phyloP scores from a whole-genome alignment of 495 filamentous ascomycete species.

The Aspergillus nanangensis region DNA sequence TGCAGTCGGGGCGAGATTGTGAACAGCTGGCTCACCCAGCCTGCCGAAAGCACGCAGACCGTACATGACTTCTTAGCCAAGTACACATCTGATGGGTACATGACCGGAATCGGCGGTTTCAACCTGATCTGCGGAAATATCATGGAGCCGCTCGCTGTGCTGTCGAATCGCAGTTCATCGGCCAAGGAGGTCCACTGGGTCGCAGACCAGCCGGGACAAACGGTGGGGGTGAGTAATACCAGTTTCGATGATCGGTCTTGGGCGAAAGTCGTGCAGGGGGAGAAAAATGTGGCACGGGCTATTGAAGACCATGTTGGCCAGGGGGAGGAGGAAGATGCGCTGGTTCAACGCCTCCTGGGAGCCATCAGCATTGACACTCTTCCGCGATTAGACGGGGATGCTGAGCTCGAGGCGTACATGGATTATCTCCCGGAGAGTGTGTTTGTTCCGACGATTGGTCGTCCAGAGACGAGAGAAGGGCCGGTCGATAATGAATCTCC shows the following conservation, averaged over 20 bases:
- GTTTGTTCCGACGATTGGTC: slow-evolving; percentile 67
- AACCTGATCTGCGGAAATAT: slow-evolving; percentile 71
- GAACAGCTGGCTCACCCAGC: slow-evolving; percentile 59
- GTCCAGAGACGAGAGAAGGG: not conserved
- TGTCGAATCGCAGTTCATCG: slow-evolving; percentile 65
- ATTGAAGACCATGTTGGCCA: slow-evolving; percentile 35
- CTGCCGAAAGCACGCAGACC: slow-evolving; percentile 16
- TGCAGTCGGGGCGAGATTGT: slow-evolving; percentile 72
- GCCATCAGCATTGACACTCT: slow-evolving; percentile 64
- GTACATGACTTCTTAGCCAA: slow-evolving; percentile 56
- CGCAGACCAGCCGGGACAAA: slow-evolving; percentile 46
- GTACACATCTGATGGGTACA: slow-evolving; percentile 44
- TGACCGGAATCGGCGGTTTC: slow-evolving; percentile 75
- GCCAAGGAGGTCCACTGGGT: slow-evolving; percentile 56
- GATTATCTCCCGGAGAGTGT: slow-evolving; percentile 64
- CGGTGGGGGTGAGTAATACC: slow-evolving; percentile 72
- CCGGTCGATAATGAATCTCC: not conserved
- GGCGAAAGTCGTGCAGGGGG: slow-evolving; percentile 59
- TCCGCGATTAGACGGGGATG: slow-evolving; percentile 46
- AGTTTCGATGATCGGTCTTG: slow-evolving; percentile 58
- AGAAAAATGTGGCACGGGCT: slow-evolving; percentile 27
- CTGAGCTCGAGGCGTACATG: slow-evolving; percentile 57
- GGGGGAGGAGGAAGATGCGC: slow-evolving; percentile 44
- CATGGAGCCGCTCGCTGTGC: slow-evolving; percentile 62
- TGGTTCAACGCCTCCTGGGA: slow-evolving; percentile 55